These are phyloP conservation scores for Stropharia rugosoannulata DNA, from an alignment of 768 basidiomycete species.

Conservation along the genomic window DNA sequence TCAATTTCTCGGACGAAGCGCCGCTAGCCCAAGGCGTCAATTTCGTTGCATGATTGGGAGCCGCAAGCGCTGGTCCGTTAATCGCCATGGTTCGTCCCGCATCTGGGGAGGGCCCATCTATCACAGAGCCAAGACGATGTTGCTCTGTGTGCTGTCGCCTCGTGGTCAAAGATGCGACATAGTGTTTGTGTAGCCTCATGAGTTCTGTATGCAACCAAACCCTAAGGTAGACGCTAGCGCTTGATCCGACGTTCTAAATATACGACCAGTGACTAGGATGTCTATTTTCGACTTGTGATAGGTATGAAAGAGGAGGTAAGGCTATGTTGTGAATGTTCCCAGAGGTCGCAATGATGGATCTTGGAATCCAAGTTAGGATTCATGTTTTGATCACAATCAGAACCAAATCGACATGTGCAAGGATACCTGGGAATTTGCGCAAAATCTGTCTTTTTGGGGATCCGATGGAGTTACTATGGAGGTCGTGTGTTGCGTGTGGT, in stretches of 20 bases:
- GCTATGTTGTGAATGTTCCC: neutral
- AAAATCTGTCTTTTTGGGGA: slow-evolving; percentile 21
- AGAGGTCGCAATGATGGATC: neutral
- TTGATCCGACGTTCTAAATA: slow-evolving; percentile 10
- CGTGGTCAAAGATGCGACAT: slow-evolving; percentile 7
- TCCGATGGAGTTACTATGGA: slow-evolving; percentile 23
- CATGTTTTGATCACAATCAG: slow-evolving; percentile 15
- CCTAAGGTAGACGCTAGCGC: neutral
- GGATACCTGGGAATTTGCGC: slow-evolving; percentile 15
- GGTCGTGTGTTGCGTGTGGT: slow-evolving; percentile 24
- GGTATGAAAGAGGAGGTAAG: neutral
- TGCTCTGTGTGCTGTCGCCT: neutral
- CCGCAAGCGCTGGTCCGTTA: slow-evolving; percentile 3
- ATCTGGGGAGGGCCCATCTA: slow-evolving; percentile 6
- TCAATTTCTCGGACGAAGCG: slow-evolving; percentile 89
- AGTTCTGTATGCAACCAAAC: neutral
- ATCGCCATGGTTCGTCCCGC: neutral
- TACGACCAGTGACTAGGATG: neutral
- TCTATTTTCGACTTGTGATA: neutral
- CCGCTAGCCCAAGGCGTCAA: slow-evolving; percentile 93
- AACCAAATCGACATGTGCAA: slow-evolving; percentile 9
- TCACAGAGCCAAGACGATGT: slow-evolving; percentile 4
- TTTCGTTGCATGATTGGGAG: slow-evolving; percentile 50
- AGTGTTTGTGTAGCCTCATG: neutral
- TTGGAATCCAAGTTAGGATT: slow-evolving; percentile 22